Conservation (phyloP, 345 rosid species). For the Acer saccharum region DNA sequence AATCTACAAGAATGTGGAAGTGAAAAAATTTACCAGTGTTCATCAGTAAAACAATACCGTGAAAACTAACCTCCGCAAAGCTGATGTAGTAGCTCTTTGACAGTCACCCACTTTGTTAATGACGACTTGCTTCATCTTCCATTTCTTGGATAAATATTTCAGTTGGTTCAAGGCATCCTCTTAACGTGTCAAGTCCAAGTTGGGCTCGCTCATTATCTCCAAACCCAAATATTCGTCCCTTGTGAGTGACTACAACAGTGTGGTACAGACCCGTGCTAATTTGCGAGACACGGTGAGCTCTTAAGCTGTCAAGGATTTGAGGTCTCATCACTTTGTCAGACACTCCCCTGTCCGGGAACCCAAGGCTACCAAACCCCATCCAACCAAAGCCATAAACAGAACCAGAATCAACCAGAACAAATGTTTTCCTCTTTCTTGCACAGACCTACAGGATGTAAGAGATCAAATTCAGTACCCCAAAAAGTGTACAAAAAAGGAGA, state of each 20-base stretch:
- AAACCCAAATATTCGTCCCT: constrained; percentile 78
- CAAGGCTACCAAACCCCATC: constrained; percentile 94
- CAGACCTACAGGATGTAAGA: constrained; percentile 57
- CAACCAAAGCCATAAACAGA: constrained; percentile 80
- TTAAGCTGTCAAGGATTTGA: constrained; percentile 64
- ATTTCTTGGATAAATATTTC: constrained; percentile 68
- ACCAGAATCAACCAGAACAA: constrained; percentile 81
- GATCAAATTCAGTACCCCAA: background rate
- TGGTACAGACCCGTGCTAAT: constrained; percentile 90
- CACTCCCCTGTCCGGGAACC: constrained; percentile 74
- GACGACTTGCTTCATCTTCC: constrained; percentile 25
- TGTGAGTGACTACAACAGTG: constrained; percentile 72
- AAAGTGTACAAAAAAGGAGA: background rate
- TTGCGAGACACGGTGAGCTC: constrained; percentile 72
- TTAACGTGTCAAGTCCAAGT: constrained; percentile 79
- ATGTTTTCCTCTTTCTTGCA: constrained; percentile 94
- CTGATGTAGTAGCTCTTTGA: too few relatives aligned
- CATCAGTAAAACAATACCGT: background rate
- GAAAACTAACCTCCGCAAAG: background rate
- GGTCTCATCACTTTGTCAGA: constrained; percentile 81
- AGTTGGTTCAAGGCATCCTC: constrained; percentile 76
- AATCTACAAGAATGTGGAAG: constrained; percentile 6
- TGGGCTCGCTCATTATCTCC: constrained; percentile 95
- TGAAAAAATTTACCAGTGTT: background rate
- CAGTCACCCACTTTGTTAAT: constrained; percentile 16